A percentile compares a stretch with the other conserved stretches of the same genome.
Conservation (phyloP, 768 basidiomycete genomes). For the Leccinum sublutescens region DNA sequence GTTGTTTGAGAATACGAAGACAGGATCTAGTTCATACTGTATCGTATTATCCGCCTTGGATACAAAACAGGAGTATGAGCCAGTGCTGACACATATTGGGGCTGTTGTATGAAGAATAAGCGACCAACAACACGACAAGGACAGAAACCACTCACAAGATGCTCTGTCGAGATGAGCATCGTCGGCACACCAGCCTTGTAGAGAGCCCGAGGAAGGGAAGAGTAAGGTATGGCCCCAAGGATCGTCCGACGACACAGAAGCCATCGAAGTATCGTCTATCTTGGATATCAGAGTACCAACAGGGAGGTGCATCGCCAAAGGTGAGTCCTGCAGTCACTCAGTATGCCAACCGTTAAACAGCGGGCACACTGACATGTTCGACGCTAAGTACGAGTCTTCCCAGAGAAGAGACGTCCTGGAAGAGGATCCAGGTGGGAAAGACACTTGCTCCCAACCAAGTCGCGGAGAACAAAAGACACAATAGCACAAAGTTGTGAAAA, state of each 20-base stretch:
- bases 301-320: conserved; percentile 54
- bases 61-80: conserved; percentile 44
- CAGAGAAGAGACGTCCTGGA: conserved; percentile 47
- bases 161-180: conserved; percentile 31
- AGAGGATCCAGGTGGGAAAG: conserved; percentile 37
- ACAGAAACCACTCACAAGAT: conserved; percentile 10
- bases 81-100: conserved; percentile 6
- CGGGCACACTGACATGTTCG: conserved; percentile 44
- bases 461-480: conserved; percentile 42
- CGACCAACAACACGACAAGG: background rate
- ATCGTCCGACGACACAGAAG: conserved; percentile 25
- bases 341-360: background rate
- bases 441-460: conserved; percentile 33
- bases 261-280: conserved; percentile 61
- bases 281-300: conserved; percentile 58
- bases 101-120: conserved; percentile 6
- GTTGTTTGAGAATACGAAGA: conserved; percentile 43
- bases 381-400: conserved; percentile 60
- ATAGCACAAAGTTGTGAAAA: conserved; percentile 72
- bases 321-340: conserved; percentile 49
- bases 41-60: conserved; percentile 27
- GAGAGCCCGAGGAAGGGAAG: conserved; percentile 5
- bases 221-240: conserved; percentile 50
- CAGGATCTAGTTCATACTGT: conserved; percentile 56
- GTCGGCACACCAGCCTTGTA: conserved; percentile 64